Conservation (phyloP, 768 basidiomycete species). For the Mycena rosella region DNA sequence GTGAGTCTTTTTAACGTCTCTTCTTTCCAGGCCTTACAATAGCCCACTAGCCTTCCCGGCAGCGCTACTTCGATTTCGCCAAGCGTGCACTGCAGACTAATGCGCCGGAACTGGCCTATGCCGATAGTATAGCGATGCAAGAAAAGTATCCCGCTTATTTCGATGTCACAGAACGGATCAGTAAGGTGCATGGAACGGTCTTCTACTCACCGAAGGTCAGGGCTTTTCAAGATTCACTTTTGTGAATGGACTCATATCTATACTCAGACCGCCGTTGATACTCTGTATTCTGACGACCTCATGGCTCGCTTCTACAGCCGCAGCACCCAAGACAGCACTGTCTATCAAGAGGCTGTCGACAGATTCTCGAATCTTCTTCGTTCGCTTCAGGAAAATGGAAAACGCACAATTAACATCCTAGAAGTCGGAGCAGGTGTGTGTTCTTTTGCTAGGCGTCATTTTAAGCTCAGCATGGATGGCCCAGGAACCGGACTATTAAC, state of each 20-base stretch:
- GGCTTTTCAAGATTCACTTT: too few species aligned
- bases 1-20: too few species aligned
- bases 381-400: neutral
- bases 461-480: too few species aligned
- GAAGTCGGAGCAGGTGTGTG: slow-evolving; percentile 28
- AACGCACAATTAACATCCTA: slow-evolving; percentile 3
- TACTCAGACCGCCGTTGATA: neutral
- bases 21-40: too few species aligned
- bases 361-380: neutral
- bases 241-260: too few species aligned
- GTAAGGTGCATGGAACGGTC: neutral
- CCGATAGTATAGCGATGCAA: neutral
- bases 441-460: too few species aligned
- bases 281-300: slow-evolving; percentile 19
- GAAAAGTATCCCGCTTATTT: slow-evolving; percentile 11
- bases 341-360: neutral
- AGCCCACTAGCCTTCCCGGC: slow-evolving; percentile 17
- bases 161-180: slow-evolving; percentile 14
- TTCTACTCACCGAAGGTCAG: slow-evolving; percentile 2
- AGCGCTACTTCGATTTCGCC: slow-evolving; percentile 3
- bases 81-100: too few species aligned
- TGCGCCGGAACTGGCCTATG: too few species aligned
- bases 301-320: slow-evolving; percentile 8
- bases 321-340: neutral
- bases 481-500: slow-evolving; percentile 28